phyloP scores from a whole-genome alignment of 2,329 filamentous ascomycete species.

The Diplodia scrobiculata region DNA sequence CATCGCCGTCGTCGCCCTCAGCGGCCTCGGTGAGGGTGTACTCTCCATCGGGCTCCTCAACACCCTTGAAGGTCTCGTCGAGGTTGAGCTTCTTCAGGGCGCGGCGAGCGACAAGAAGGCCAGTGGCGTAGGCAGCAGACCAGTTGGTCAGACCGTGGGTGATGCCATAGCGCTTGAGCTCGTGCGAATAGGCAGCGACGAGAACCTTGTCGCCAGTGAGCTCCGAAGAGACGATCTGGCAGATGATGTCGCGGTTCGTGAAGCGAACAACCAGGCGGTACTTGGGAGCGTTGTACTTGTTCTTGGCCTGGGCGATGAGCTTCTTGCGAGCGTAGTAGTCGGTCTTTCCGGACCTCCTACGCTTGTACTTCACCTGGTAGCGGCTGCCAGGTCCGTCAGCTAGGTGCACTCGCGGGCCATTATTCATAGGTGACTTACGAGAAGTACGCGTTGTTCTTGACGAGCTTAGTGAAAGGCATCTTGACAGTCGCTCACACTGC shows the following conservation, averaged over 20 bases:
- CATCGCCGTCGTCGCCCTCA: conserved; percentile 85
- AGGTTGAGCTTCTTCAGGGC: conserved; percentile 95
- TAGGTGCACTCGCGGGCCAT: conserved; percentile 34
- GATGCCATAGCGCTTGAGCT: conserved; percentile 97
- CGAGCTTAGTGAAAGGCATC: conserved; percentile 63
- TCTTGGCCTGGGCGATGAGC: conserved; percentile 99
- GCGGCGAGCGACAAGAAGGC: conserved; percentile 95
- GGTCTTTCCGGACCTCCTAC: conserved; percentile 94
- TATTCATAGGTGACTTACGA: conserved; percentile 64
- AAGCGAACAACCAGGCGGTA: conserved; percentile 99
- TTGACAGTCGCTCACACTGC: conserved; percentile 56
- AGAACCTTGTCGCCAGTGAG: conserved; percentile 98
- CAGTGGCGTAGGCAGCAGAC: conserved; percentile 94
- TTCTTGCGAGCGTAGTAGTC: conserved; percentile 99
- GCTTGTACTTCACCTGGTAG: conserved; percentile 99
- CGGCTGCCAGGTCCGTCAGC: conserved; percentile 60
- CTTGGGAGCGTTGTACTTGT: conserved; percentile 99
- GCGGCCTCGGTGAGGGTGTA: conserved; percentile 92
- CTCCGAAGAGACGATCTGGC: conserved; percentile 95
- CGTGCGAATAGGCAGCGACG: conserved; percentile 87
- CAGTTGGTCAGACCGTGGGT: conserved; percentile 99
- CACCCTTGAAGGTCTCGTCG: conserved; percentile 88
- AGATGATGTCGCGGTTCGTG: conserved; percentile 99
- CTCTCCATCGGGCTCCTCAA: conserved; percentile 96
- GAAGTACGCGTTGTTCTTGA: conserved; percentile 99